Evolutionary conservation across 306 rosid genomes (phyloP), one percentile per base, ranked within the genome.

Genomic region (Quercus agrifolia): DNA sequence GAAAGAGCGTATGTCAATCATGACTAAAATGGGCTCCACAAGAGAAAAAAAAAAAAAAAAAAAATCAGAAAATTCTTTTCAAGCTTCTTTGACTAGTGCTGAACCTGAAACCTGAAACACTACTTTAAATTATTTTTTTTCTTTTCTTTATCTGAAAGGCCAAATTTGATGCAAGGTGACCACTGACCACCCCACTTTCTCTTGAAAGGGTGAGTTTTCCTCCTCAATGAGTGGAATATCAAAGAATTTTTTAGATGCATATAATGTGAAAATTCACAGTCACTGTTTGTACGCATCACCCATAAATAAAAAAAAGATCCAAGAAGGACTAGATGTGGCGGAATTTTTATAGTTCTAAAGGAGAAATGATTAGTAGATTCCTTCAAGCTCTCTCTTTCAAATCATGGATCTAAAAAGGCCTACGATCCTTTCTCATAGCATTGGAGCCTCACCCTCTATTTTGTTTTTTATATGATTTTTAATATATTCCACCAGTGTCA

Each of bases 41-140:
- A 56, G 79, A 46, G 28, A 56, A 38, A 73, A 75, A 61, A 75
- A 61, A 23, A 23, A 69, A 54, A 49, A 62, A 38, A 73, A 75
- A 61, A 75, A 61, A 69, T 55, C 76, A 77, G 64, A 61, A 79
- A 77, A 71, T 74, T 83, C 81, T 73, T 84, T 85, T 80, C 67
- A 85, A 62, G 80, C 59, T 52, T 79, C 89, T 82, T 91, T 89
- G 92, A 91, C 92, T 86, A 83, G 81, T 58, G 54, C 54, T 81
- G 86, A 84, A 77, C 80, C 87, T 82, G 80, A 85, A 78, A 85
- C 62, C 77, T 80, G 87, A 87, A 83, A 61, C 84, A 54, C 44
- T 8, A 46, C 58, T 54, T 73, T 3, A 10, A 11, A 2, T 2
- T 12, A 0, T 13, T 49, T 46, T 25, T 27, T 27, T 33, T 76